A percentile compares a stretch with the other conserved stretches of the same genome.
Conservation (phyloP, 495 filamentous ascomycete species). For the Aspergillus homomorphus region DNA sequence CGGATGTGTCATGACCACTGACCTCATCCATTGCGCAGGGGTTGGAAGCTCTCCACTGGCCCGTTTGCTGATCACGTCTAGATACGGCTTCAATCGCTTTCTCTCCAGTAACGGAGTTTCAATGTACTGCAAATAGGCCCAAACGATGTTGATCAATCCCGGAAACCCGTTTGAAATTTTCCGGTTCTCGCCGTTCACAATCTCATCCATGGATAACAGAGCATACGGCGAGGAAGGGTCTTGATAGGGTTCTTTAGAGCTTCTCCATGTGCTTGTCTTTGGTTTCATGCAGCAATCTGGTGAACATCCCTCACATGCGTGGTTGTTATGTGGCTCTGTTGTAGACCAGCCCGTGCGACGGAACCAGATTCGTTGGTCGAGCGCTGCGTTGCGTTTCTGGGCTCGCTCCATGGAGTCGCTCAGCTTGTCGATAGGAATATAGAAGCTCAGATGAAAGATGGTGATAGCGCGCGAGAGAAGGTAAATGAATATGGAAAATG, state of each 20-base stretch:
- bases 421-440: constrained; percentile 68
- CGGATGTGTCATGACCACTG: constrained; percentile 65
- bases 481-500: constrained; percentile 83
- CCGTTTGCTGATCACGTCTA: constrained; percentile 73
- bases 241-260: background rate
- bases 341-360: constrained; percentile 31
- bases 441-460: constrained; percentile 83
- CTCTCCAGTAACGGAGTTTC: constrained; percentile 79
- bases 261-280: background rate
- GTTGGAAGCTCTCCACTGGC: constrained; percentile 77
- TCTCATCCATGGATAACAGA: constrained; percentile 75
- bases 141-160: constrained; percentile 79
- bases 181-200: constrained; percentile 64
- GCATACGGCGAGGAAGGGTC: constrained; percentile 18
- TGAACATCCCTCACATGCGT: constrained; percentile 26
- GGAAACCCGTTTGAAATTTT: constrained; percentile 42
- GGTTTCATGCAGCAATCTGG: background rate
- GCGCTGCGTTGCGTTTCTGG: constrained; percentile 73
- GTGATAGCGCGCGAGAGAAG: constrained; percentile 81
- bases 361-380: constrained; percentile 74
- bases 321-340: constrained; percentile 64
- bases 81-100: constrained; percentile 70
- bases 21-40: constrained; percentile 75
- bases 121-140: constrained; percentile 77
- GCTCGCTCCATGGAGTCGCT: constrained; percentile 87